Base-by-base conservation (phyloP, 192 early-diverging fungal genomes). In the Entrophospora sp. region DNA sequence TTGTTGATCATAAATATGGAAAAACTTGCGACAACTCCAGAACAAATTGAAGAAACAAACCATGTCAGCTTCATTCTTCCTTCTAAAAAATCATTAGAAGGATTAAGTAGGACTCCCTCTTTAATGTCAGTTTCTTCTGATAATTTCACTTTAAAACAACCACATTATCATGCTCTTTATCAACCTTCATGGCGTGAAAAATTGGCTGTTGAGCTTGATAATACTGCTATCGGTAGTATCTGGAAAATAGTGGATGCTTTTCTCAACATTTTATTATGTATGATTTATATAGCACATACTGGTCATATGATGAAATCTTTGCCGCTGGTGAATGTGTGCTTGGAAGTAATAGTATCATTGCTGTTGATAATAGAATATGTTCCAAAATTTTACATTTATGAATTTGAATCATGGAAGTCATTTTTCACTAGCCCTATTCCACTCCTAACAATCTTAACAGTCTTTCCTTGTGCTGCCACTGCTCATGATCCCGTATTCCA, bases 221-320 rank as follows among this genome's bases (percentile, higher is more conserved):
- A 52, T 25, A 55, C 64, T 18, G 36, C 18, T 10, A 25, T 66
- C 30, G 64, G 64, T 20, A 66, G 64, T 49, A 56, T 66, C 25
- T 66, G 64, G 64, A 66, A 66, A 27, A 14, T 66, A 16, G 48
- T 66, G 25, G 64, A 66, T 10, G 64, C 64, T 42, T 36, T 55
- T 16, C 14, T 66, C 36, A 66, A 66, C 34, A 66, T 66, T n/a
- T 10, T 55, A 7, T 28, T 66, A 3, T 66, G 64, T 30, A 10
- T 4, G 24, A 37, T 55, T 42, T 66, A 66, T 32, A 38, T 66
- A 4, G 18, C 49, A 14, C 20, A 66, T n/a, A 66, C 64, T 5
- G 16, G 3, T 1, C 18, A 55, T 5, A 34, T 66, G 30, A 52
- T 4, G 12, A 25, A 16, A 10, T 16, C 25, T 2, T 18, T 66